phyloP scores from a whole-genome alignment of 495 filamentous ascomycete genomes.

The Aspergillus avenaceus region DNA sequence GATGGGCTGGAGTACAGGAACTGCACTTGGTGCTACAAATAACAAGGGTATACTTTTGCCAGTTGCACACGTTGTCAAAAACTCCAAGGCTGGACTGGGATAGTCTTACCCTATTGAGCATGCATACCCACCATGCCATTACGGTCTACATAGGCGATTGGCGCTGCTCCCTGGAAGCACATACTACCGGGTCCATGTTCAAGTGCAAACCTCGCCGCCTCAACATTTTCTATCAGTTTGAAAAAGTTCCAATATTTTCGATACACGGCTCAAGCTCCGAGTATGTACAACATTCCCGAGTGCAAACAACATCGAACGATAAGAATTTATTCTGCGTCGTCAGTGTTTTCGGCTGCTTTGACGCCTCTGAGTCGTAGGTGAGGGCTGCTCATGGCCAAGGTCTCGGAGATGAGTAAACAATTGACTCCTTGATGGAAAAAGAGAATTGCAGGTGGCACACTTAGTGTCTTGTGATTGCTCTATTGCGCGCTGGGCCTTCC shows the following conservation, averaged over 20 bases:
- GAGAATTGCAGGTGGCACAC: constrained; percentile 58
- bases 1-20: constrained; percentile 94
- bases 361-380: constrained; percentile 14
- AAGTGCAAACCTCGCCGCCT: too few species aligned
- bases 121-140: too few species aligned
- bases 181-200: too few species aligned
- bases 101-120: constrained; percentile 45
- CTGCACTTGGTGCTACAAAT: constrained; percentile 73
- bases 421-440: constrained; percentile 63
- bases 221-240: too few species aligned
- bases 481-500: constrained; percentile 59
- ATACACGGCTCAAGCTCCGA: too few species aligned
- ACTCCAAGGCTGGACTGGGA: constrained; percentile 77
- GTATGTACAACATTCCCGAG: too few species aligned
- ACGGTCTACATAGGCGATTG: too few species aligned
- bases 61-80: constrained; percentile 84
- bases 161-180: too few species aligned
- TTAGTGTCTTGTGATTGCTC: constrained; percentile 34
- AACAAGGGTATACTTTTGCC: constrained; percentile 88
- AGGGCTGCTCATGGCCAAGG: constrained; percentile 52
- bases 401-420: constrained; percentile 73
- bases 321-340: too few species aligned
- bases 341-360: constrained; percentile 23
- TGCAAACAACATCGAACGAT: not conserved
- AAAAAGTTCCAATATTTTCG: too few species aligned